phyloP scores from a whole-genome alignment of 768 basidiomycete genomes.

The Pleurotus salmoneostramineus region DNA sequence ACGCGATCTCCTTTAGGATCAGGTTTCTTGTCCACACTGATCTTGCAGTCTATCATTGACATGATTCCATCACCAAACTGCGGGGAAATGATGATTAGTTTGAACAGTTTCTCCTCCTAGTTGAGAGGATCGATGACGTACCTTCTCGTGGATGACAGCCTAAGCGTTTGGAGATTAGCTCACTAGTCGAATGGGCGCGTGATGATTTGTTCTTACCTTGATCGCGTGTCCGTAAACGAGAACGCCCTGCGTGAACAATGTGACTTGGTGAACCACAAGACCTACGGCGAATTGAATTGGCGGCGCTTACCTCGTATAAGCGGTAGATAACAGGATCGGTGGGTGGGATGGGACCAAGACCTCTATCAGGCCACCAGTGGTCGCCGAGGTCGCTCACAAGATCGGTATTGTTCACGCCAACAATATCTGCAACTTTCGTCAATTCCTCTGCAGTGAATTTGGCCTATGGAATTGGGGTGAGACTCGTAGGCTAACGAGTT shows the following conservation, averaged over 20 bases:
- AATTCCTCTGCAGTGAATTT: slow-evolving; percentile 65
- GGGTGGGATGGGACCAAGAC: slow-evolving; percentile 66
- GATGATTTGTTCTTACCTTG: slow-evolving; percentile 43
- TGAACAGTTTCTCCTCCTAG: neutral
- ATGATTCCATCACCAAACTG: slow-evolving; percentile 87
- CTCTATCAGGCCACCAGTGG: slow-evolving; percentile 76
- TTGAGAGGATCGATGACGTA: slow-evolving; percentile 13
- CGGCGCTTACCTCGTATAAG: slow-evolving; percentile 62
- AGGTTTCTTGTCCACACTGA: slow-evolving; percentile 62
- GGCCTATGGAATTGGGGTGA: slow-evolving; percentile 37
- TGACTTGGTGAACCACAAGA: too few species aligned
- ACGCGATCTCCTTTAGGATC: slow-evolving; percentile 81
- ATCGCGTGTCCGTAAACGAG: slow-evolving; percentile 78
- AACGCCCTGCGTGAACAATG: slow-evolving; percentile 41
- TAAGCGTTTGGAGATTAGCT: slow-evolving; percentile 14
- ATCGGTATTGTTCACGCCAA: slow-evolving; percentile 39
- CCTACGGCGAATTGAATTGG: neutral
- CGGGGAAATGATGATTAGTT: neutral
- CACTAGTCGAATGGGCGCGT: neutral
- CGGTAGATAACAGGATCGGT: slow-evolving; percentile 80
- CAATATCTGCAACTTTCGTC: slow-evolving; percentile 39
- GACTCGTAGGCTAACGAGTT: neutral
- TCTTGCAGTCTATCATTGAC: slow-evolving; percentile 84
- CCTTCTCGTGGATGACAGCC: slow-evolving; percentile 80
- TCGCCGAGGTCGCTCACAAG: slow-evolving; percentile 47